Percentiles rank a stretch among this genome's conserved stretches.
These are phyloP conservation scores for Pseudomassariella vexata DNA, from an alignment of 2,329 filamentous ascomycete genomes.

Conservation along the genomic window DNA sequence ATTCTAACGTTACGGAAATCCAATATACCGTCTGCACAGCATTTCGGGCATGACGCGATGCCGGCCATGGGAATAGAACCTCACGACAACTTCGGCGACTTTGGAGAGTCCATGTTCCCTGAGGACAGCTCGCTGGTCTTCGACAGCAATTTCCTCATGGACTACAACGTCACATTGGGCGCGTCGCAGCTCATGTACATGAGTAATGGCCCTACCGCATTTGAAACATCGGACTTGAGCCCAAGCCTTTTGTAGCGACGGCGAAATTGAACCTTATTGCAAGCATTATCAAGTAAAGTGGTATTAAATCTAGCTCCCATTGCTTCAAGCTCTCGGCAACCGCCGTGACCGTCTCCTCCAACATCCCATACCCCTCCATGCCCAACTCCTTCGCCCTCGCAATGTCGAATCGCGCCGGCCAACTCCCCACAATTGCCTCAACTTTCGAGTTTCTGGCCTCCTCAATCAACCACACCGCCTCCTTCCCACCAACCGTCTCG, in stretches of 20 bases:
- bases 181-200: conserved; percentile 10
- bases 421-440: conserved; percentile 45
- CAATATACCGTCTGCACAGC: neutral
- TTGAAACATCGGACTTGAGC: conserved; percentile 11
- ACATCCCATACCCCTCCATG: conserved; percentile 36
- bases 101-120: conserved; percentile 5
- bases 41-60: no score
- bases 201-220: conserved; percentile 8
- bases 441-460: conserved; percentile 40
- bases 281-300: no score
- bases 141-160: conserved; percentile 10
- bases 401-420: conserved; percentile 47
- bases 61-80: neutral
- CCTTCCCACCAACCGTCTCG: conserved; percentile 39
- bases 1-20: conserved; percentile 9
- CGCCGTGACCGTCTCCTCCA: conserved; percentile 26
- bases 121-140: conserved; percentile 4
- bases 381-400: conserved; percentile 47
- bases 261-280: no score
- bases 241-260: conserved; percentile 9
- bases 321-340: conserved; percentile 4
- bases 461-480: conserved; percentile 36
- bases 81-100: conserved; percentile 4
- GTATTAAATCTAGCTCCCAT: neutral
- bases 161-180: conserved; percentile 9